A percentile compares a stretch with the other conserved stretches of the same genome.
phyloP scores from a whole-genome alignment of 2,329 filamentous ascomycete species.

The Tympanopsis confertula region DNA sequence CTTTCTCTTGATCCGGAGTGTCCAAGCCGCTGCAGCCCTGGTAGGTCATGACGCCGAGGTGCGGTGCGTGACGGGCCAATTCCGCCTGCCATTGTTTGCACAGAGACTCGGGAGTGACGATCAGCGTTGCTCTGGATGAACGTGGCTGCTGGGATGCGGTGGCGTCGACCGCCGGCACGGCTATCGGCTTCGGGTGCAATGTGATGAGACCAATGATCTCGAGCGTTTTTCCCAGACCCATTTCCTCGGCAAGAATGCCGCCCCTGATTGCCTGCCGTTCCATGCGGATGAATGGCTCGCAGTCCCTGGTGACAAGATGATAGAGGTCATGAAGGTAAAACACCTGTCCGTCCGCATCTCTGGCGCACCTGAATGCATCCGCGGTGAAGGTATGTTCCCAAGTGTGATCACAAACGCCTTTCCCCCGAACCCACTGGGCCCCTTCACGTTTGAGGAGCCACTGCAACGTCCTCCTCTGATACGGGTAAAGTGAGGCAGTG shows the following conservation, averaged over 20 bases:
- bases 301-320: background rate
- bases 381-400: background rate
- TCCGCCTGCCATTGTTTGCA: slow-evolving; percentile 51
- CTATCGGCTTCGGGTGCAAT: slow-evolving; percentile 36
- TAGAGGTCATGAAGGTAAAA: background rate
- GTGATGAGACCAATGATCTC: slow-evolving; percentile 61
- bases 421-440: slow-evolving; percentile 27
- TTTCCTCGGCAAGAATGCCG: slow-evolving; percentile 18
- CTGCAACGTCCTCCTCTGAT: slow-evolving; percentile 57
- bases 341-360: background rate
- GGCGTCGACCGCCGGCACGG: slow-evolving; percentile 5
- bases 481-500: slow-evolving; percentile 51
- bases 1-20: slow-evolving; percentile 19
- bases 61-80: slow-evolving; percentile 43
- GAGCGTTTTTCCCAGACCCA: slow-evolving; percentile 41
- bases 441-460: slow-evolving; percentile 63
- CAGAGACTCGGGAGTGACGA: slow-evolving; percentile 46
- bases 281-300: background rate
- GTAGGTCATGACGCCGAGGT: slow-evolving; percentile 43
- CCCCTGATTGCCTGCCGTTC: background rate
- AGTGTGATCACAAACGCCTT: background rate
- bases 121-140: slow-evolving; percentile 43
- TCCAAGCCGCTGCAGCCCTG: slow-evolving; percentile 24
- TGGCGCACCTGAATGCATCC: background rate
- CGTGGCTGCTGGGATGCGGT: slow-evolving; percentile 20